Conservation (phyloP, 768 basidiomycete species). For the Amanita inopinata region DNA sequence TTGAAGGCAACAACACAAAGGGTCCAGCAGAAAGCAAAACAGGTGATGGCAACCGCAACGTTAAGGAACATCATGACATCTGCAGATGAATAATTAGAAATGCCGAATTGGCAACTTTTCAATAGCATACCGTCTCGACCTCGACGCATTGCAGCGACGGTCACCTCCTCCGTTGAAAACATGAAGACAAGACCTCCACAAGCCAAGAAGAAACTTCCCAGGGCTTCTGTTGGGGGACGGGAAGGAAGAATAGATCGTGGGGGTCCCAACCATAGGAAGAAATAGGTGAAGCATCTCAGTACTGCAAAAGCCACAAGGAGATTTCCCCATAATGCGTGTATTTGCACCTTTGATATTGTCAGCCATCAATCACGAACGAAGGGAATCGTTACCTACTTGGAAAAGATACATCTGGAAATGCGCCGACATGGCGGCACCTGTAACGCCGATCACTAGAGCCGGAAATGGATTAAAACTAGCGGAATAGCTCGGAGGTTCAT, state of each 20-base stretch:
- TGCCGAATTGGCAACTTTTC: not conserved
- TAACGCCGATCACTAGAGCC: slow-evolving; percentile 87
- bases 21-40: slow-evolving; percentile 80
- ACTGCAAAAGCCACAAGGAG: slow-evolving; percentile 71
- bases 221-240: slow-evolving; percentile 86
- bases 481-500: slow-evolving; percentile 64
- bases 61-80: slow-evolving; percentile 90
- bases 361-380: not conserved
- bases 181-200: slow-evolving; percentile 88
- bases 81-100: slow-evolving; percentile 17
- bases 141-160: slow-evolving; percentile 83
- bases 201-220: slow-evolving; percentile 80
- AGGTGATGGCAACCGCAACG: slow-evolving; percentile 77
- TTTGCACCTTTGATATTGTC: slow-evolving; percentile 50
- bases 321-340: slow-evolving; percentile 88
- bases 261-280: slow-evolving; percentile 87
- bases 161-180: slow-evolving; percentile 82
- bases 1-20: slow-evolving; percentile 69
- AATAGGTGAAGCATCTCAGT: slow-evolving; percentile 82
- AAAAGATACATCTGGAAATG: slow-evolving; percentile 90
- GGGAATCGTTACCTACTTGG: slow-evolving; percentile 36
- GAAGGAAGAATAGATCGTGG: slow-evolving; percentile 80
- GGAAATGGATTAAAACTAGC: slow-evolving; percentile 89
- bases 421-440: slow-evolving; percentile 88
- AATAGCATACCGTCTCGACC: slow-evolving; percentile 64